These are phyloP conservation scores for Carex littledalei DNA, from an alignment of 176 grass and related monocot genomes.

Conservation along the genomic window DNA sequence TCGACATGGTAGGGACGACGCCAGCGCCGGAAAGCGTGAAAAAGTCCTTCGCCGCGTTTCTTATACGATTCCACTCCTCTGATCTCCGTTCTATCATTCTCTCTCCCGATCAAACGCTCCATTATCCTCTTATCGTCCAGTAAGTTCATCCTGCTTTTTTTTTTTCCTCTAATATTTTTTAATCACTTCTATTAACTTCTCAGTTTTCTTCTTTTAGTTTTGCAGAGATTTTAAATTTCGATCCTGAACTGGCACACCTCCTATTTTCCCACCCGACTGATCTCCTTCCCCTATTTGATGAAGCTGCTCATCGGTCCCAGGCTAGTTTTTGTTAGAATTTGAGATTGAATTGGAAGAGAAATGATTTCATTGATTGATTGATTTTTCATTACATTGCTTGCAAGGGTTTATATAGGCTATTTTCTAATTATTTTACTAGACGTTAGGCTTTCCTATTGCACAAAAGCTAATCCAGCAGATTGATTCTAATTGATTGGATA, in stretches of 20 bases:
- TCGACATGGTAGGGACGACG: neutral
- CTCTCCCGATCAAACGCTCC: constrained; percentile 34
- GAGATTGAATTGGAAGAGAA: too few species aligned
- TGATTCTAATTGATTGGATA: too few species aligned
- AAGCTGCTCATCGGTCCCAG: constrained; percentile 37
- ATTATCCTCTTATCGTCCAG: constrained; percentile 60
- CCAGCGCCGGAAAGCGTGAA: neutral
- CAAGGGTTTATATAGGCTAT: too few species aligned
- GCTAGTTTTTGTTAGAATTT: constrained; percentile 4
- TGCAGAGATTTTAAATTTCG: constrained; percentile 65
- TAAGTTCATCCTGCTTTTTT: neutral
- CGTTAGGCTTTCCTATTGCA: too few species aligned
- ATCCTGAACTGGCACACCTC: constrained; percentile 27
- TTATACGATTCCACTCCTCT: constrained; percentile 23
- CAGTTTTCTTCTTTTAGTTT: constrained; percentile 29
- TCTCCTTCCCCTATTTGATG: constrained; percentile 30
- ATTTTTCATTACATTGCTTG: too few species aligned
- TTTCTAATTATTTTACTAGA: too few species aligned
- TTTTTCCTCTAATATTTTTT: neutral
- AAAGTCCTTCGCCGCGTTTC: constrained; percentile 30
- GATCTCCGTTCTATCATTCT: constrained; percentile 53
- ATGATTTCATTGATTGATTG: too few species aligned
- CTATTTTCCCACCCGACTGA: constrained; percentile 37
- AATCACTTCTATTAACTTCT: constrained; percentile 20
- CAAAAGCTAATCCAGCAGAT: too few species aligned